Percentiles rank a stretch among this genome's conserved stretches.
These are phyloP conservation scores for Phytomonas sp. DNA, from an alignment of 208 protist genomes.

Conservation along the genomic window DNA sequence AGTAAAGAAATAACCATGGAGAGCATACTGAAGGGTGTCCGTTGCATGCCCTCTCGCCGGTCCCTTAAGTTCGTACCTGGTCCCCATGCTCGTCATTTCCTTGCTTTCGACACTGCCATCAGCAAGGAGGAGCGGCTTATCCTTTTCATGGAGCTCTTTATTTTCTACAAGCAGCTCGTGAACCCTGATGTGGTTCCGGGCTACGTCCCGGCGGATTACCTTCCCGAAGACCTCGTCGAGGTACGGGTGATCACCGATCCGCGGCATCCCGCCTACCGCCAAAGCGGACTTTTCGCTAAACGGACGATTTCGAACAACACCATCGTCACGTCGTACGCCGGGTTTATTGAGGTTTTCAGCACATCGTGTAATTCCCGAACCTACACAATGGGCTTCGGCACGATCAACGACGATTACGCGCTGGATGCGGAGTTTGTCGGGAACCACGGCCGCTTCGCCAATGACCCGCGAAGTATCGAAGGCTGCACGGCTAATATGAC, in stretches of 20 bases:
- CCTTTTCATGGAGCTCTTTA: slow-evolving; percentile 62
- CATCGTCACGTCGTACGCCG: slow-evolving; percentile 72
- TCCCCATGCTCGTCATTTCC: slow-evolving; percentile 51
- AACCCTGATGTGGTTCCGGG: slow-evolving; percentile 27
- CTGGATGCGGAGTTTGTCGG: slow-evolving; percentile 85
- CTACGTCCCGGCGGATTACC: slow-evolving; percentile 38
- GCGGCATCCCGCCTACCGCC: slow-evolving; percentile 80
- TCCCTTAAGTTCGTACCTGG: slow-evolving; percentile 62
- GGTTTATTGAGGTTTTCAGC: slow-evolving; percentile 73
- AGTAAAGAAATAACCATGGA: slow-evolving; percentile 3
- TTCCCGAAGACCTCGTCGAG: slow-evolving; percentile 69
- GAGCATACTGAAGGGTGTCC: slow-evolving; percentile 18
- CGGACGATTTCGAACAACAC: slow-evolving; percentile 53
- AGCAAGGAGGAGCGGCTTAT: slow-evolving; percentile 57
- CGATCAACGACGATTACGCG: slow-evolving; percentile 66
- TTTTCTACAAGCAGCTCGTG: slow-evolving; percentile 30
- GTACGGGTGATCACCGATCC: slow-evolving; percentile 70
- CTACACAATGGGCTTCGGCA: slow-evolving; percentile 87
- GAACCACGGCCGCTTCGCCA: slow-evolving; percentile 85
- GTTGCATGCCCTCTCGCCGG: slow-evolving; percentile 51
- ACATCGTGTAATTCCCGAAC: slow-evolving; percentile 79
- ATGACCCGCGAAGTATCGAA: slow-evolving; percentile 75
- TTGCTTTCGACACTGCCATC: slow-evolving; percentile 67
- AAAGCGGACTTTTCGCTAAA: slow-evolving; percentile 75
- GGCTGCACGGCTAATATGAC: slow-evolving; percentile 58